Base-by-base conservation (phyloP, 805 yeast species). In the Ogataea pilisensis region DNA sequence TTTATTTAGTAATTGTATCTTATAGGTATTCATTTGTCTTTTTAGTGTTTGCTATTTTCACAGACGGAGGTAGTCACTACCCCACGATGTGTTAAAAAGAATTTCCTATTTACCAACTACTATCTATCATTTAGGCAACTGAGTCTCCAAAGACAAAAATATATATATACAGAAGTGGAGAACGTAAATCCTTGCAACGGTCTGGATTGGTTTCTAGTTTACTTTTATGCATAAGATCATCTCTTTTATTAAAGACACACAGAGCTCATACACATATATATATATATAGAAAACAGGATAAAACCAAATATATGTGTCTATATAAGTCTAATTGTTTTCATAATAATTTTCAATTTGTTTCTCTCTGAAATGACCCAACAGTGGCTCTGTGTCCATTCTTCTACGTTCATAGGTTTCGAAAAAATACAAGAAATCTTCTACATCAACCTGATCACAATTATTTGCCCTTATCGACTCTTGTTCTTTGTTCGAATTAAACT, bases 271-370 rank as follows among this genome's bases (percentile, higher is more conserved):
- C n/a, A n/a, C n/a, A n/a, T n/a, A n/a, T n/a, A n/a, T n/a, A n/a
- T n/a, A n/a, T n/a, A n/a, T n/a, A n/a, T n/a, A n/a, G n/a, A n/a
- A n/a, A n/a, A n/a, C n/a, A n/a, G n/a, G n/a, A n/a, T n/a, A n/a
- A n/a, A n/a, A n/a, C n/a, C n/a, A n/a, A n/a, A n/a, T n/a, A n/a
- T n/a, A n/a, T n/a, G n/a, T n/a, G n/a, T n/a, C n/a, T n/a, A n/a
- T n/a, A 27, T 14, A 27, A 5, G 29, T 25, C 31, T 33, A 46
- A 22, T 40, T 46, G 33, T 49, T 46, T 19, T 45, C 45, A 39
- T 66, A 67, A 43, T 67, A 69, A 24, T 59, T 56, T n/a, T 50
- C 48, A 19, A 70, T 40, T 38, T 71, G 76, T 28, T 51, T 57
- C 34, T 63, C 70, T 37, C 75, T 60, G 11, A 60, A 52, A 30